These are phyloP conservation scores for Flaveria brownii DNA, from an alignment of 129 eudicot genomes.

Conservation along the genomic window DNA sequence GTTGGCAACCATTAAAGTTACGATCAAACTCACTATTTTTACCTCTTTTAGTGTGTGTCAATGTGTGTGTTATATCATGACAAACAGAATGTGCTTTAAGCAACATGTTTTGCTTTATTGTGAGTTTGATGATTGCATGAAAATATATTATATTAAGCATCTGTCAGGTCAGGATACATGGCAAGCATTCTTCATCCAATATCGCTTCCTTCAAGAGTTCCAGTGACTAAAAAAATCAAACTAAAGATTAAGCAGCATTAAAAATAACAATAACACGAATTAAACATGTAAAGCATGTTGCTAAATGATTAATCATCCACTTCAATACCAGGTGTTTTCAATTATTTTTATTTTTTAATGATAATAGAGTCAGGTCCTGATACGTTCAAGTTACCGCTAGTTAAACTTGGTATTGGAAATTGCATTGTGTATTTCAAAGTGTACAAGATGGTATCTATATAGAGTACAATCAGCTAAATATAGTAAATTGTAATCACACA, in stretches of 20 bases:
- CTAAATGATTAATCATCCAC: background rate
- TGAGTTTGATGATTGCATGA: conserved; percentile 17
- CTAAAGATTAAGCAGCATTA: conserved; percentile 18
- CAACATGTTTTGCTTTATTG: conserved; percentile 13
- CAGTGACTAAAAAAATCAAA: conserved; percentile 64
- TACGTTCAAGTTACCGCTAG: too few relatives aligned
- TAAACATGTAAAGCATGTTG: conserved; percentile 1
- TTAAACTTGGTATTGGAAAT: too few relatives aligned
- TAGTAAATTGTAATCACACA: too few relatives aligned
- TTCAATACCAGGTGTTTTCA: conserved; percentile 9
- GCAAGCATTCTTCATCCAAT: conserved; percentile 75
- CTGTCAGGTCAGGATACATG: conserved; percentile 70
- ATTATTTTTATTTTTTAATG: background rate
- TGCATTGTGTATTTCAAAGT: too few relatives aligned
- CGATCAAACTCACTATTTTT: conserved; percentile 13
- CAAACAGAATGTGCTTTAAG: conserved; percentile 8
- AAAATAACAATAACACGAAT: background rate
- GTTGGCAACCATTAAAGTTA: conserved; percentile 4
- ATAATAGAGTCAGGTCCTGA: background rate
- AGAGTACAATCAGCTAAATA: too few relatives aligned
- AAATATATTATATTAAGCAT: conserved; percentile 14
- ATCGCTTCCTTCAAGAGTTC: conserved; percentile 85
- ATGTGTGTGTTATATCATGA: conserved; percentile 1
- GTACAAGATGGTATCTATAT: too few relatives aligned
- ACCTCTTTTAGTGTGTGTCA: background rate